Conservation (phyloP, 2,329 filamentous ascomycete species). For the Sporothrix curviconia region DNA sequence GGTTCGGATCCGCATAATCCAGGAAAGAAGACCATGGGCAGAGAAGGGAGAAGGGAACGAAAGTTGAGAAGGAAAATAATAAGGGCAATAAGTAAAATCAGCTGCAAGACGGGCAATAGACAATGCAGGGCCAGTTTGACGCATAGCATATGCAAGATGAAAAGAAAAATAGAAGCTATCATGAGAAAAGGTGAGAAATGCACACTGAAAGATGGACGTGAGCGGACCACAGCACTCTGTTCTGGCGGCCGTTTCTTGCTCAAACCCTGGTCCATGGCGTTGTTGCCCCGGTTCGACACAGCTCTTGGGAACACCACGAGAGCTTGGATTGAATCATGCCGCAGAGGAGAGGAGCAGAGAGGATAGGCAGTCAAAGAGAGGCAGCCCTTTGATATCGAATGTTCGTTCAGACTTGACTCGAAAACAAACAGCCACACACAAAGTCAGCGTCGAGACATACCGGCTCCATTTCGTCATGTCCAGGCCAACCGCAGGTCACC, state of each 20-base stretch:
- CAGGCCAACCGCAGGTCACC: background rate
- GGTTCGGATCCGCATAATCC: conserved; percentile 21
- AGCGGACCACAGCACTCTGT: conserved; percentile 19
- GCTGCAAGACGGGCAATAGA: background rate
- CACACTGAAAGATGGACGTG: conserved; percentile 21
- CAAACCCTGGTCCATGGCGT: conserved; percentile 19
- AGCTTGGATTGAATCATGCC: conserved; percentile 23
- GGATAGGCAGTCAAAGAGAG: background rate
- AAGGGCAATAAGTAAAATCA: no score
- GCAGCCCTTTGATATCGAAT: no score
- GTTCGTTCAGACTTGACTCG: no score
- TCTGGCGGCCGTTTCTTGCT: conserved; percentile 17
- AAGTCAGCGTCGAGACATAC: background rate
- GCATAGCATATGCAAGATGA: no score
- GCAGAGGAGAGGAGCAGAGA: background rate
- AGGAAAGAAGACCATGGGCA: no score
- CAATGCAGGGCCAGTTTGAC: no score
- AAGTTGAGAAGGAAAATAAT: no score
- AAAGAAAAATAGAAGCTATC: no score
- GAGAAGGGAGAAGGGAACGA: no score
- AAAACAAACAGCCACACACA: background rate
- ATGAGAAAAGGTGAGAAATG: no score
- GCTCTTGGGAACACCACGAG: conserved; percentile 19
- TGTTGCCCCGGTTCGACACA: background rate
- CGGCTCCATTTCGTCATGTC: background rate